Base-by-base conservation (phyloP, 108 stramenopile genomes). In the Pseudonitzschia multiseries region DNA sequence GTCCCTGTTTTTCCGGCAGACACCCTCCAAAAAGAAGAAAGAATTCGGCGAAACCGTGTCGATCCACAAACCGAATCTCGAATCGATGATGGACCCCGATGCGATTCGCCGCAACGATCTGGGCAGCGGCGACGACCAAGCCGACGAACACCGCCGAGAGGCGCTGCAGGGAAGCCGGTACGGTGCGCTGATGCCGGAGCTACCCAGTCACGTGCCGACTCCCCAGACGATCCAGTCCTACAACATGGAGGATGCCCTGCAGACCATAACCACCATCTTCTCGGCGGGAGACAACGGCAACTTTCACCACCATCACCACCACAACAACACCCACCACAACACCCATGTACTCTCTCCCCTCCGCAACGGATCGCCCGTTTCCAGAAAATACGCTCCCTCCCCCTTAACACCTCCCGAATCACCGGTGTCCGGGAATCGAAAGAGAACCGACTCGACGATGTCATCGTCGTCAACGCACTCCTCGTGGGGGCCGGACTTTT, bases 151-250 rank as follows among this genome's bases (percentile, higher is more conserved):
- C 13, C 46, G 13, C 17, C 46, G 46, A 48, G 18, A 48, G 46
- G 13, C 17, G 46, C 46, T 8, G 13, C 46, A 48, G 4, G 6
- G 36, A 36, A 1, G 14, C 46, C 4, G 17, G 1, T 18, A 2
- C 46, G 12, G 46, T 10, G 18, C 18, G 46, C 46, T 56, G 22
- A 56, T 56, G 5, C 61, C 61, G 8, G 33, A 40, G 29, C 36
- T 62, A 13, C 61, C 61, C 33, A 42, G 61, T 20, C 61, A 62
- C 29, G 61, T 62, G n/a, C 61, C 61, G 3, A 62, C 61, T 8
- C 61, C 61, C 15, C 28, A 62, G n/a, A 62, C 61, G 14, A 62
- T 62, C 36, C 27, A 27, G 14, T 4, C 27, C 15, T 4, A 40
- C 29, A 33, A 62, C n/a, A 22, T 62, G n/a, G 32, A 62, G 36